These are phyloP conservation scores for Curvularia lunata DNA, from an alignment of 2,329 filamentous ascomycete genomes.

Conservation along the genomic window DNA sequence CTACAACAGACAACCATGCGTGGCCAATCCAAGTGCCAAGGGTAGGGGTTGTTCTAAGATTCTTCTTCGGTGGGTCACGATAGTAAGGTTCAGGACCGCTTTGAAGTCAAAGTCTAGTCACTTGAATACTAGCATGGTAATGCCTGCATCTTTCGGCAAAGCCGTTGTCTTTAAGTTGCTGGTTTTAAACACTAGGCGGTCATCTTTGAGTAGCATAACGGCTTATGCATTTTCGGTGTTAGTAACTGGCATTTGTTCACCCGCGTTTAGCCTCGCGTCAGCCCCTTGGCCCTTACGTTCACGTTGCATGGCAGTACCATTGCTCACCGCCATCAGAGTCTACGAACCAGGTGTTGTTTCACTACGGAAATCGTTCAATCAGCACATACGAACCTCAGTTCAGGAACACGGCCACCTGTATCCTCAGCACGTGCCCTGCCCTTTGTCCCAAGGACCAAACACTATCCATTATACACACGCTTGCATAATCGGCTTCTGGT, in stretches of 20 bases:
- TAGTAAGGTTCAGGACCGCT: too few species aligned
- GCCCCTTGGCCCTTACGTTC: background rate
- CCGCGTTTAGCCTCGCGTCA: background rate
- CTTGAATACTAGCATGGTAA: background rate
- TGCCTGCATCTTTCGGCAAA: background rate
- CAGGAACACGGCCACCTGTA: background rate
- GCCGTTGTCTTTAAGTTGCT: background rate
- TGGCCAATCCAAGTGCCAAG: too few species aligned
- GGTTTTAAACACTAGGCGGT: background rate
- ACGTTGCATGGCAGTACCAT: background rate
- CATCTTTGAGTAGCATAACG: background rate
- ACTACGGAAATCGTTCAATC: background rate
- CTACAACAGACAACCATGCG: too few species aligned
- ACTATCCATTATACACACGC: background rate
- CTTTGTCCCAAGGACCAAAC: background rate
- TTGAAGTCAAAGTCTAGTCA: background rate
- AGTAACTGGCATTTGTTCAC: background rate
- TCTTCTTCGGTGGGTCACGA: too few species aligned
- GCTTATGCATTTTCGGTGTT: background rate
- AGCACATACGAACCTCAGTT: background rate
- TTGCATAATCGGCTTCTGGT: too few species aligned
- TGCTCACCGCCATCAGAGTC: background rate
- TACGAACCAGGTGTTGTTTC: background rate
- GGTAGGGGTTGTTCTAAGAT: too few species aligned
- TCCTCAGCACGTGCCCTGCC: background rate